These are phyloP conservation scores for Fusarium sp. DNA, from an alignment of 2,329 filamentous ascomycete genomes.

Conservation along the genomic window DNA sequence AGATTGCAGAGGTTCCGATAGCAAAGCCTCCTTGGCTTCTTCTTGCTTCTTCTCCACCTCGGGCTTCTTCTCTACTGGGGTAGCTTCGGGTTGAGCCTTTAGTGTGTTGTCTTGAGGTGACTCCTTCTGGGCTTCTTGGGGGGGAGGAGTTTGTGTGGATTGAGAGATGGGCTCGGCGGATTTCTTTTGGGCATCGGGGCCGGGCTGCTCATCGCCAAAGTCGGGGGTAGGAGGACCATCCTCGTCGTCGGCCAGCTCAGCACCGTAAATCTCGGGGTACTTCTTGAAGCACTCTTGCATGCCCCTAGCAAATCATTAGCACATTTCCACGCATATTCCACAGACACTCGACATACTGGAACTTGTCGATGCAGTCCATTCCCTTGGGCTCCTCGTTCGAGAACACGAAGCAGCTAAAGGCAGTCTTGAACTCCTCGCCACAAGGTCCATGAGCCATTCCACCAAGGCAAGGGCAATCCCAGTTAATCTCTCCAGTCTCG, in stretches of 20 bases:
- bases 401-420: slow-evolving; percentile 99
- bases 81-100: slow-evolving; percentile 26
- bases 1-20: slow-evolving; percentile 21
- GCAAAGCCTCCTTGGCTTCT: slow-evolving; percentile 28
- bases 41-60: slow-evolving; percentile 24
- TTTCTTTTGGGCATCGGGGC: slow-evolving; percentile 29
- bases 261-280: slow-evolving; percentile 93
- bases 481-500: slow-evolving; percentile 99
- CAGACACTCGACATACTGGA: slow-evolving; percentile 75
- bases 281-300: slow-evolving; percentile 98
- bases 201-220: slow-evolving; percentile 46
- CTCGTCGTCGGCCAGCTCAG: slow-evolving; percentile 85
- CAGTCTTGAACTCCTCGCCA: slow-evolving; percentile 93
- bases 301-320: slow-evolving; percentile 66
- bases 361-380: slow-evolving; percentile 97
- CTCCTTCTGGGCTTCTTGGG: slow-evolving; percentile 9
- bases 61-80: slow-evolving; percentile 23
- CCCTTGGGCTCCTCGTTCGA: slow-evolving; percentile 96
- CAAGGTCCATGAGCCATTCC: slow-evolving; percentile 98
- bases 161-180: neutral
- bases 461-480: slow-evolving; percentile 97
- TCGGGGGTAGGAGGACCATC: slow-evolving; percentile 50
- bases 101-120: slow-evolving; percentile 8
- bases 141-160: slow-evolving; percentile 1
- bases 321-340: neutral